phyloP scores from a whole-genome alignment of 257 asterid genomes.

The Gentiana straminea region DNA sequence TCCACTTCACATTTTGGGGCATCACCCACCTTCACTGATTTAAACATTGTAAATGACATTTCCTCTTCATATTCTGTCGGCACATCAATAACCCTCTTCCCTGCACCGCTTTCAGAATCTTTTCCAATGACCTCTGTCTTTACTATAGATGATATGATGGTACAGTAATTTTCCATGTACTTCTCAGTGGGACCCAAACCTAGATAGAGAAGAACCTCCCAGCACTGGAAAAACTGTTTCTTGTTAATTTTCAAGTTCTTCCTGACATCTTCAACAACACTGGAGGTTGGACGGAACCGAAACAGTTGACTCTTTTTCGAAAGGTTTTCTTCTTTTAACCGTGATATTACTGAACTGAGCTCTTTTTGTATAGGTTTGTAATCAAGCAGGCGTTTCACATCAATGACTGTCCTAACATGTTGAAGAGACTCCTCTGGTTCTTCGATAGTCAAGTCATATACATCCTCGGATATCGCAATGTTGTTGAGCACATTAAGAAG shows the following conservation, averaged over 20 bases:
- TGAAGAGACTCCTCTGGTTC: constrained; percentile 91
- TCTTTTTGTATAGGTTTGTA: constrained; percentile 48
- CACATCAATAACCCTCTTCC: constrained; percentile 60
- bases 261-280: constrained; percentile 50
- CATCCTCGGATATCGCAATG: constrained; percentile 54
- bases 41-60: constrained; percentile 74
- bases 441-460: constrained; percentile 76
- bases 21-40: constrained; percentile 31
- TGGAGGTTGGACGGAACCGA: constrained; percentile 40
- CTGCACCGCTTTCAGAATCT: constrained; percentile 42
- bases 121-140: constrained; percentile 73
- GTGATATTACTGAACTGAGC: constrained; percentile 33
- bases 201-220: constrained; percentile 88
- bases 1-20: constrained; percentile 29
- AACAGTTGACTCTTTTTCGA: constrained; percentile 40
- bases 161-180: constrained; percentile 43
- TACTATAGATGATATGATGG: constrained; percentile 41
- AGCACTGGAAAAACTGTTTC: constrained; percentile 75
- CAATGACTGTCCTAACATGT: constrained; percentile 70
- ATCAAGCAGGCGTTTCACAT: constrained; percentile 59
- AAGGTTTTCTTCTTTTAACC: constrained; percentile 41
- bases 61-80: constrained; percentile 60
- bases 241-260: constrained; percentile 67
- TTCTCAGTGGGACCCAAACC: constrained; percentile 39
- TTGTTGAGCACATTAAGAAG: constrained; percentile 59